phyloP scores from a whole-genome alignment of 768 basidiomycete genomes.

The Lactarius sp. region DNA sequence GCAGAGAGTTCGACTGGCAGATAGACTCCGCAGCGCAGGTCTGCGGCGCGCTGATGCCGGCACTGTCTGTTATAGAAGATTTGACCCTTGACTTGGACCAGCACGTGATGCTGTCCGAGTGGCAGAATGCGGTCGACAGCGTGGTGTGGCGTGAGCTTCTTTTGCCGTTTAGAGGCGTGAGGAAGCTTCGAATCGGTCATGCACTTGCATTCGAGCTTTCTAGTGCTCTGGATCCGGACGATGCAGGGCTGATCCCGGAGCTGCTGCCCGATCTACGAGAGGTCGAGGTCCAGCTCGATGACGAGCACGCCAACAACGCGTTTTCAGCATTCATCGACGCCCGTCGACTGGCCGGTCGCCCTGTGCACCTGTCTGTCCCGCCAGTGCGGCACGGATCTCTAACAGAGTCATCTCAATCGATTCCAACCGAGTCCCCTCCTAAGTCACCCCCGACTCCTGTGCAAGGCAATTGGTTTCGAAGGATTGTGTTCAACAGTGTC shows the following conservation, averaged over 20 bases:
- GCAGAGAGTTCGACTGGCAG: constrained; percentile 9
- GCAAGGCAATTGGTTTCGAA: no score
- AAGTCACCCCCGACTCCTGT: no score
- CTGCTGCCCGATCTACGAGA: background rate
- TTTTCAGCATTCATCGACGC: background rate
- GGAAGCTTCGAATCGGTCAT: background rate
- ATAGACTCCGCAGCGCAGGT: constrained; percentile 2
- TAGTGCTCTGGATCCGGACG: background rate
- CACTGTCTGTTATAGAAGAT: background rate
- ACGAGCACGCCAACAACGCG: background rate
- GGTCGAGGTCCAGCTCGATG: background rate
- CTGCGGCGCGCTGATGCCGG: background rate
- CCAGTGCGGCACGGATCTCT: background rate
- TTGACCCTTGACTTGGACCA: background rate
- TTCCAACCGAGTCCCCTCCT: background rate
- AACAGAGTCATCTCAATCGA: background rate
- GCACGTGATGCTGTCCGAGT: background rate
- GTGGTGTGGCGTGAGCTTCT: background rate
- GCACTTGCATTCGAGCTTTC: background rate
- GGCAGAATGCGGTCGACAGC: background rate
- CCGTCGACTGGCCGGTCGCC: background rate
- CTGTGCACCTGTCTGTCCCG: background rate
- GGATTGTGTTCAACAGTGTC: no score
- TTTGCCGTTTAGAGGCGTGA: background rate
- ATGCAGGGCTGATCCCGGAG: background rate